These are phyloP conservation scores for Castanea crenata DNA, from an alignment of 306 rosid species.

Conservation along the genomic window DNA sequence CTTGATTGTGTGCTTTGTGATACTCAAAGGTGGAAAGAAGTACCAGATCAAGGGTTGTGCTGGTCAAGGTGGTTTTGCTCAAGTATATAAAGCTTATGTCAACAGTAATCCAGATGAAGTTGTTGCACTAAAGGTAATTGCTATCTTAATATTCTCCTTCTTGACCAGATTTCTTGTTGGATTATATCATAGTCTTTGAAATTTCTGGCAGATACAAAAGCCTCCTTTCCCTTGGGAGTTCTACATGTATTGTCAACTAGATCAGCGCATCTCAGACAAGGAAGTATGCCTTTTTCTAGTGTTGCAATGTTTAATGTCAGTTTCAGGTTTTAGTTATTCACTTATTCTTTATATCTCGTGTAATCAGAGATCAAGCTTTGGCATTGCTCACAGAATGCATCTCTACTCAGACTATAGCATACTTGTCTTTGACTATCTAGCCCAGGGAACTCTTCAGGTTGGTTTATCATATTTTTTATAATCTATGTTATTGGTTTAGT, in stretches of 20 bases:
- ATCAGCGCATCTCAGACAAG: conserved; percentile 57
- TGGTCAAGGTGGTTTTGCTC: conserved; percentile 92
- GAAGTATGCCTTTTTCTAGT: conserved; percentile 45
- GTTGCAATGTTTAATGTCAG: conserved; percentile 16
- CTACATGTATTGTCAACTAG: conserved; percentile 91
- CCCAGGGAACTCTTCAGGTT: conserved; percentile 93
- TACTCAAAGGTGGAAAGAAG: conserved; percentile 70
- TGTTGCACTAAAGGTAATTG: conserved; percentile 77
- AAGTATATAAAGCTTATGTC: conserved; percentile 75
- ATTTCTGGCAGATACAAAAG: conserved; percentile 67
- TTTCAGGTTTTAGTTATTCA: conserved; percentile 21
- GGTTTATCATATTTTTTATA: conserved; percentile 18
- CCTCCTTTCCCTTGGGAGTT: conserved; percentile 96
- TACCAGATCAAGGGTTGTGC: conserved; percentile 92
- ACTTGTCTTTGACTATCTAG: conserved; percentile 69
- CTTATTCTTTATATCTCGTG: conserved; percentile 32
- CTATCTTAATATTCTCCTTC: not conserved
- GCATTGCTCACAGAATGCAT: conserved; percentile 70
- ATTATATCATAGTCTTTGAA: conserved; percentile 14
- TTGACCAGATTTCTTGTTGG: conserved; percentile 11
- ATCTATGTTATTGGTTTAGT: conserved; percentile 10
- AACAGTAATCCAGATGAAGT: conserved; percentile 68
- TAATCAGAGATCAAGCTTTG: conserved; percentile 83
- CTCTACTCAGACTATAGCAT: conserved; percentile 78
- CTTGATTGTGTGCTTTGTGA: conserved; percentile 25